A percentile compares a stretch with the other conserved stretches of the same genome.
These are phyloP conservation scores for Cordyceps fumosorosea DNA, from an alignment of 2,329 filamentous ascomycete species.

Conservation along the genomic window DNA sequence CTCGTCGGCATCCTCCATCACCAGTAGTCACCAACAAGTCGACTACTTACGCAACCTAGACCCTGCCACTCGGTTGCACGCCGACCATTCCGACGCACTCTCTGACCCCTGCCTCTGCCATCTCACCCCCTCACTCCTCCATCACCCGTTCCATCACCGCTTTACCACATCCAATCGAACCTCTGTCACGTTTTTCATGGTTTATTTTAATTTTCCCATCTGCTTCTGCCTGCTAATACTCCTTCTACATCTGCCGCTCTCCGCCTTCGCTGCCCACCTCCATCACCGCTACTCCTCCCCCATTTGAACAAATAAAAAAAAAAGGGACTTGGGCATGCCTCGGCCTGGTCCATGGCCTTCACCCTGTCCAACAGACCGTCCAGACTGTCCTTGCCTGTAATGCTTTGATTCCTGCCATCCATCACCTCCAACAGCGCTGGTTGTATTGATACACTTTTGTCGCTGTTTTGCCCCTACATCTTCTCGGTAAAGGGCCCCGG, in stretches of 20 bases:
- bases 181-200: background rate
- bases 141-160: background rate
- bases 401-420: slow-evolving; percentile 2
- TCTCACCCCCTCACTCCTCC: background rate
- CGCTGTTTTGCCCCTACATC: background rate
- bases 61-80: background rate
- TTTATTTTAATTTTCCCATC: slow-evolving; percentile 1
- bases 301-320: background rate
- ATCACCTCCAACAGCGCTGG: background rate
- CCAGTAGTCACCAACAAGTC: background rate
- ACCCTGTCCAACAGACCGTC: slow-evolving; percentile 8
- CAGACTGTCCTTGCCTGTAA: background rate
- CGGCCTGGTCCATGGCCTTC: background rate
- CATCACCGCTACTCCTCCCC: background rate
- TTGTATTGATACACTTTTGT: background rate
- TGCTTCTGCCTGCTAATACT: background rate
- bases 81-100: background rate
- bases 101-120: background rate
- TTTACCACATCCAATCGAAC: background rate
- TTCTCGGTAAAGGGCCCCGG: background rate
- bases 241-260: slow-evolving; percentile 3
- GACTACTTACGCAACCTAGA: background rate
- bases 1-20: background rate
- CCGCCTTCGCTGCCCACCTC: background rate
- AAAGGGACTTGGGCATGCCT: background rate